These are phyloP conservation scores for Corynespora cassiicola DNA, from an alignment of 2,329 filamentous ascomycete genomes.

Conservation along the genomic window DNA sequence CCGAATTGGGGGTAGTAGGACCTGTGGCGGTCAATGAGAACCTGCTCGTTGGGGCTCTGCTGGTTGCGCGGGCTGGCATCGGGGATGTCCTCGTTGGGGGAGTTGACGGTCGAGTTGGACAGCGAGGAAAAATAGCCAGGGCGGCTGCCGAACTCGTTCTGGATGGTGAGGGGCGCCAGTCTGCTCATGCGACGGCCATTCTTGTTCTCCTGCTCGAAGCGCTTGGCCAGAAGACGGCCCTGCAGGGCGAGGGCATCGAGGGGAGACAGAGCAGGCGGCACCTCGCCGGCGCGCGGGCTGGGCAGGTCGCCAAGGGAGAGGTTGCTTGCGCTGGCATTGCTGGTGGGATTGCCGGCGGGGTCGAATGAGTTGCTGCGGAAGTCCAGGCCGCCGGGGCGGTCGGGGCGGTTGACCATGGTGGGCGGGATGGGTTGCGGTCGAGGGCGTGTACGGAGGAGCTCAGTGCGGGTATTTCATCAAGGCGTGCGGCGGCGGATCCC, in stretches of 20 bases:
- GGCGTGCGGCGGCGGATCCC: constrained; percentile 17
- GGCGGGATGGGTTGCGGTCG: constrained; percentile 3
- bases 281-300: constrained; percentile 60
- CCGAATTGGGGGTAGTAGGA: constrained; percentile 45
- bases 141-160: constrained; percentile 78
- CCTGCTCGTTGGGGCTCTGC: constrained; percentile 33
- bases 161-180: constrained; percentile 80
- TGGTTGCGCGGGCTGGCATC: constrained; percentile 31
- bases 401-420: constrained; percentile 33
- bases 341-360: constrained; percentile 29
- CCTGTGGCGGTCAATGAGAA: constrained; percentile 36
- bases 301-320: constrained; percentile 49
- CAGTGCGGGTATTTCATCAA: no score
- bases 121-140: constrained; percentile 82
- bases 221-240: constrained; percentile 83
- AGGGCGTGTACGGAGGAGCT: constrained; percentile 19
- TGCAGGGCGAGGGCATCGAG: constrained; percentile 95
- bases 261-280: constrained; percentile 89
- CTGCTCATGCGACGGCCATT: constrained; percentile 83
- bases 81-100: constrained; percentile 55
- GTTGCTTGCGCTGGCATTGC: constrained; percentile 39
- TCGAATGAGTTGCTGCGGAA: constrained; percentile 42
- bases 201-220: constrained; percentile 77
- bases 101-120: constrained; percentile 63
- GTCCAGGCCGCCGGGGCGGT: constrained; percentile 41